These are phyloP conservation scores for Salvia rosmarinus DNA, from an alignment of 257 asterid species.

Conservation along the genomic window DNA sequence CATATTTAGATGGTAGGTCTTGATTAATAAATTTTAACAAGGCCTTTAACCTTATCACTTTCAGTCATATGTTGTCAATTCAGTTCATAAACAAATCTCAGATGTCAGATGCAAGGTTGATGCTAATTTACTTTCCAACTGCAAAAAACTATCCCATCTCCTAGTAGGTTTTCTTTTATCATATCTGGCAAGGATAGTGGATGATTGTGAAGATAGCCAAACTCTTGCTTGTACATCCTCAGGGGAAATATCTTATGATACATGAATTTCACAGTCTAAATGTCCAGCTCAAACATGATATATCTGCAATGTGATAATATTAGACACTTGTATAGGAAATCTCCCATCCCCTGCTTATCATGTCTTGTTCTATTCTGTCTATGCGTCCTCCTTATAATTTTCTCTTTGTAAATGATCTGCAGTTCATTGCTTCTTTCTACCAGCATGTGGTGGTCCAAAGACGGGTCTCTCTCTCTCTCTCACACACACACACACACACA, in stretches of 20 bases:
- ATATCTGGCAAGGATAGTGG: not conserved
- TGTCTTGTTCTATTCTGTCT: constrained; percentile 16
- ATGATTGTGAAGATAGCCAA: not conserved
- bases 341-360: constrained; percentile 16
- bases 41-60: not conserved
- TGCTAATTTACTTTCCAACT: constrained; percentile 1
- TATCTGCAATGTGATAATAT: not conserved
- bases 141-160: not conserved
- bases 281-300: constrained; percentile 7
- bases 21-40: not conserved
- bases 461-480: constrained; percentile 61
- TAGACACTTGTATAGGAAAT: constrained; percentile 5
- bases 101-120: constrained; percentile 1
- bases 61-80: constrained; percentile 11
- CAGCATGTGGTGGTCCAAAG: constrained; percentile 96
- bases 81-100: not conserved
- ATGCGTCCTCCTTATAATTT: constrained; percentile 23
- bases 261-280: not conserved
- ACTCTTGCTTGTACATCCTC: constrained; percentile 1
- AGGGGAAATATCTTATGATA: constrained; percentile 13
- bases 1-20: not conserved
- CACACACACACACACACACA: constrained; percentile 8
- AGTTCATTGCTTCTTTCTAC: constrained; percentile 95
- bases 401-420: constrained; percentile 41
- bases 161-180: not conserved